Conservation (phyloP, 163 green algal species). For the Chlamydomonas reinhardtii region DNA sequence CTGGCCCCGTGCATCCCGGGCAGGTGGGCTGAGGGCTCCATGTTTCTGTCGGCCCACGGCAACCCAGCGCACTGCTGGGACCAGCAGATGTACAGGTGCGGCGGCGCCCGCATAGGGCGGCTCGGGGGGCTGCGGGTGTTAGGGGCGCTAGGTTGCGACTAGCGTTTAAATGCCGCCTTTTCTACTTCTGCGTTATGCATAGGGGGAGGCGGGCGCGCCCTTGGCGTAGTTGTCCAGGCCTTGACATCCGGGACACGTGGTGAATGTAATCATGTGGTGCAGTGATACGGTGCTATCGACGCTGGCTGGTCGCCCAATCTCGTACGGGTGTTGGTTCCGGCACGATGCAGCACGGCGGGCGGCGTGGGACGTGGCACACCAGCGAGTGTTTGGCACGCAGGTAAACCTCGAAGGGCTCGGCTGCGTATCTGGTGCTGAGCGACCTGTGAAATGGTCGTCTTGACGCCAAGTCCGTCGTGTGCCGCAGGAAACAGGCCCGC, state of each 20-base stretch:
- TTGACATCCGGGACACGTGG: too few relatives aligned
- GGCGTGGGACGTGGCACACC: conserved; percentile 1
- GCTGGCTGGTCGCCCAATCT: conserved; percentile 39
- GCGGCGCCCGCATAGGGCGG: too few relatives aligned
- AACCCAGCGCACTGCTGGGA: conserved; percentile 42
- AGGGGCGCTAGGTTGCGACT: too few relatives aligned
- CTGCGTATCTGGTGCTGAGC: too few relatives aligned
- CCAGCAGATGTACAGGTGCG: conserved; percentile 51
- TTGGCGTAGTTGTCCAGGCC: too few relatives aligned
- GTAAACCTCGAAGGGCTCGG: too few relatives aligned
- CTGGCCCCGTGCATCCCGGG: not conserved
- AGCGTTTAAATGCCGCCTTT: too few relatives aligned
- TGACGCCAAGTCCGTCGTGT: too few relatives aligned
- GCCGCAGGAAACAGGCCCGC: not conserved
- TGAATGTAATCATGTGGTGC: not conserved
- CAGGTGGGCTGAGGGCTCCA: conserved; percentile 9
- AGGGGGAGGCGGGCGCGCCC: too few relatives aligned
- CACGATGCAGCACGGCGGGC: not conserved
- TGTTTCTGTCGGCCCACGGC: not conserved
- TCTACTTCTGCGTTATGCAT: too few relatives aligned
- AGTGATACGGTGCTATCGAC: conserved; percentile 44
- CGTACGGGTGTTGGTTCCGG: conserved; percentile 45
- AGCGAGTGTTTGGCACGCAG: conserved; percentile 4
- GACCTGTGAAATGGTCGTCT: too few relatives aligned
- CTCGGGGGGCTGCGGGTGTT: too few relatives aligned